Base-by-base conservation (phyloP, 139 green algal genomes). In the Chlamydomonas eustigma region DNA sequence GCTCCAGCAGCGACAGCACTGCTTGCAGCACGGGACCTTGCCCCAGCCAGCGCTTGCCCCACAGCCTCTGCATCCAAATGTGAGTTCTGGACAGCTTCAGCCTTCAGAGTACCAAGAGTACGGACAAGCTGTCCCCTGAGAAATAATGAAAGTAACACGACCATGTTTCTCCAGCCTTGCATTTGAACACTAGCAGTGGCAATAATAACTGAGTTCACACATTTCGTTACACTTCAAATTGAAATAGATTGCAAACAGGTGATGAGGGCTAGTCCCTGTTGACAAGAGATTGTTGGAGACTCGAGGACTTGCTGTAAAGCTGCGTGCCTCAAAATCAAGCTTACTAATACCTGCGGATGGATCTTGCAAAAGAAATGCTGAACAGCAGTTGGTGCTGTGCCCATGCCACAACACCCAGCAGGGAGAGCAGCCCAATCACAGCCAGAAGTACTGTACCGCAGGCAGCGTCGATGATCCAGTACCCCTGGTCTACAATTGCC, bases 361-460 rank as follows among this genome's bases (percentile, higher is more conserved):
- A 73, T 6, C 28, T n/a, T 34, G 66, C 66, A 39, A 73, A 73
- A 28, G 31, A 28, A 34, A 18, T 24, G 32, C 32, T 78, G 71
- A 82, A 82, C 6, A 82, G 77, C 71, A 82, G 68, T 8, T 44
- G 66, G 66, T 39, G 31, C 77, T 78, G 71, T 2, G 76, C 25
- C 37, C 77, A 74, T 1, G 36, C 39, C 32, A 82, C 77, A 31
- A 82, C 8, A 22, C 71, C 77, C 22, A 75, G 4, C n/a, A 82
- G 33, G 34, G 69, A 78, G 35, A 82, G 63, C 39, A 51, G 33
- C 31, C 70, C 52, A n/a, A 78, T 25, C 58, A 78, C 2, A 24
- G 35, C 71, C 71, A 82, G 77, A 71, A 82, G 39, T 0, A 50
- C 3, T 34, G 38, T 73, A 37, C 77, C 77, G 32, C 12, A 34